phyloP scores from a whole-genome alignment of 73 alveolate genomes.

The Blepharisma japonicum region DNA sequence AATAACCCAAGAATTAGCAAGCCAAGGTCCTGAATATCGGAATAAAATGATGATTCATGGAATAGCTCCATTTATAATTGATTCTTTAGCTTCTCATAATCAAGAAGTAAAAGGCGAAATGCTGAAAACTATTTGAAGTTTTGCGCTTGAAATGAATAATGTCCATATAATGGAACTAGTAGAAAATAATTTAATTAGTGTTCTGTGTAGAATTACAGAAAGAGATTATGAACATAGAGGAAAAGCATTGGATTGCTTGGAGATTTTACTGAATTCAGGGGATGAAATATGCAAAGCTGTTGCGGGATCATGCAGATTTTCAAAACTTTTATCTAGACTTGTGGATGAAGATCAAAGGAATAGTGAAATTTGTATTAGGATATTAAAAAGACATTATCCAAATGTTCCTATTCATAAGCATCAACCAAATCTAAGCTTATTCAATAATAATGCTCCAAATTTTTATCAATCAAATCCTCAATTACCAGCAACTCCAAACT shows the following conservation, averaged over 20 bases:
- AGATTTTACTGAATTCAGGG: not conserved
- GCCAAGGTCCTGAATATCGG: not conserved
- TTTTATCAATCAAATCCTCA: not conserved
- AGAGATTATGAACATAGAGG: not conserved
- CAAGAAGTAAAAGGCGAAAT: not conserved
- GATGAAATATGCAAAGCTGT: not conserved
- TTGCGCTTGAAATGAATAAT: not conserved
- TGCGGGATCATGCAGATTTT: constrained; percentile 27
- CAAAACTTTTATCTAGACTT: not conserved
- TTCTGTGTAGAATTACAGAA: constrained; percentile 6
- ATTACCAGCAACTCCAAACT: not conserved
- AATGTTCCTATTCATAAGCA: not conserved
- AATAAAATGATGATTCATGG: not conserved
- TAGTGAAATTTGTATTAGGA: not conserved
- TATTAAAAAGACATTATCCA: not conserved
- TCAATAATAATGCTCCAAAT: not conserved
- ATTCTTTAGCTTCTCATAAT: not conserved
- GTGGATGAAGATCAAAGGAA: not conserved
- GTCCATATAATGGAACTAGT: not conserved
- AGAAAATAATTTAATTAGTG: constrained; percentile 7
- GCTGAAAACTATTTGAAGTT: not conserved
- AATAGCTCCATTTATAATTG: not conserved
- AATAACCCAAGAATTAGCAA: not conserved
- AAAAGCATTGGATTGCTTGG: not conserved
- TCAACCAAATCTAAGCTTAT: not conserved